phyloP scores from a whole-genome alignment of 1,139 yeast genomes.

The Taphrina deformans region DNA sequence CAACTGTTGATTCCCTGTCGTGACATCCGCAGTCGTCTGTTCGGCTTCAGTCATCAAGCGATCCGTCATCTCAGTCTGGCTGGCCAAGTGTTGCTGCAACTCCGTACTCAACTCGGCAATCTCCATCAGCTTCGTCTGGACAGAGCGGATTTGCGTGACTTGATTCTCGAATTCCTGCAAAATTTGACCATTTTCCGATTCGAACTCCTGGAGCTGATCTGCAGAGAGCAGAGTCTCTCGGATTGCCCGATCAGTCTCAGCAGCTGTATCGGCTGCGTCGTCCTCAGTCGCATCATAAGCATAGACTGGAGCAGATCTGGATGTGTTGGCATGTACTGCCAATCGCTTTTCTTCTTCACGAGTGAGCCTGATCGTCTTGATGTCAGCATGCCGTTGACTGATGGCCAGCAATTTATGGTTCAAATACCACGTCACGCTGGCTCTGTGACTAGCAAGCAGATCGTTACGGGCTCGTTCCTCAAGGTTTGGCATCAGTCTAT shows the following conservation, averaged over 20 bases:
- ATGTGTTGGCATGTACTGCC: constrained; percentile 34
- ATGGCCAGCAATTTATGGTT: constrained; percentile 43
- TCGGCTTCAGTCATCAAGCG: constrained; percentile 69
- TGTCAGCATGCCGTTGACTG: constrained; percentile 45
- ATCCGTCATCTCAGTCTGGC: constrained; percentile 73
- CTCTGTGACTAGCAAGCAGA: constrained; percentile 40
- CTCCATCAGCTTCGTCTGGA: constrained; percentile 79
- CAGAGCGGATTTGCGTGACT: constrained; percentile 48
- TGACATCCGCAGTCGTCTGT: constrained; percentile 66
- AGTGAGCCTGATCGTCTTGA: constrained; percentile 46
- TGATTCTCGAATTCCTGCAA: constrained; percentile 62
- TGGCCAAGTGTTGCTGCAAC: constrained; percentile 68
- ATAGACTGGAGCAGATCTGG: constrained; percentile 6
- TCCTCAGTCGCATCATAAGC: constrained; percentile 13
- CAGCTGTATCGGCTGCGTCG: constrained; percentile 4
- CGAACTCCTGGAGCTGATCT: constrained; percentile 67
- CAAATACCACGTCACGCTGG: constrained; percentile 39
- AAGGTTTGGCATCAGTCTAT: constrained; percentile 41
- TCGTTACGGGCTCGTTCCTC: constrained; percentile 42
- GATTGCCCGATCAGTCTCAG: constrained; percentile 21
- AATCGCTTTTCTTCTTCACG: constrained; percentile 44
- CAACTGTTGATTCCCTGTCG: constrained; percentile 71
- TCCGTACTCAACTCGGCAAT: constrained; percentile 78
- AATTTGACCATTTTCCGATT: constrained; percentile 70
- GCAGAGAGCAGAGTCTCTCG: constrained; percentile 43